Evolutionary conservation across 2,329 filamentous ascomycete genomes (phyloP), one percentile per base, ranked within the genome.

Genomic region (Monosporascus sp.): DNA sequence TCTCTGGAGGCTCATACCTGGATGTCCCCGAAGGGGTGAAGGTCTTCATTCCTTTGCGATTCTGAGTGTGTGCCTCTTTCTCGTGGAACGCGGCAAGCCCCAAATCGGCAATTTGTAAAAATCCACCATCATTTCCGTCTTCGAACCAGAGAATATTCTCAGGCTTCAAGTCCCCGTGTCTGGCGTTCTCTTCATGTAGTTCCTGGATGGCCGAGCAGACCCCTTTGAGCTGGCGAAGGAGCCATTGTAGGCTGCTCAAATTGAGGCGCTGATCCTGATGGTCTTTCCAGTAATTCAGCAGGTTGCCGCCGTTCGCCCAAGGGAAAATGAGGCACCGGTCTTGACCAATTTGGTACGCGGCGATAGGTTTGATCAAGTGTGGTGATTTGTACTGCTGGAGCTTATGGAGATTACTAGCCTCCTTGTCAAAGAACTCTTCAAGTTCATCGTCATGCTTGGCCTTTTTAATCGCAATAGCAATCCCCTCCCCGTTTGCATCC

Each of bases 241-340:
- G 20, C 52, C 52, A 54, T 18, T 5, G 35, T 2, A 54, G 9
- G 41, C 37, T 37, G 3, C 37, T 15, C 15, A 5, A 8, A 3
- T 51, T 22, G 11, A 18, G 5, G 43, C 49, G 31, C 7, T 44
- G 31, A 3, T n/a, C 27, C 37, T 44, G 17, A 25, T 39, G 18
- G 8, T 6, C 39, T 31, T 48, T 8, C 52, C 52, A 54, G 15
- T 50, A 43, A 3, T 39, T 20, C 15, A 15, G 14, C n/a, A 54
- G 45, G n/a, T 55, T 51, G 15, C 53, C 51, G 11, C 52, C 52
- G 18, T 54, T 48, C 11, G 52, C 53, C 53, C 53, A 55, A 7
- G 51, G 53, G 31, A 55, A 55, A 27, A 53, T 20, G 4, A 55
- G 17, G 25, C 48, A 55, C 41, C 51, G n/a, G 11, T 48, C 51